Evolutionary conservation across 495 filamentous ascomycete genomes (phyloP), one percentile per base, ranked within the genome.

Genomic region (Aspergillus bertholletiae): DNA sequence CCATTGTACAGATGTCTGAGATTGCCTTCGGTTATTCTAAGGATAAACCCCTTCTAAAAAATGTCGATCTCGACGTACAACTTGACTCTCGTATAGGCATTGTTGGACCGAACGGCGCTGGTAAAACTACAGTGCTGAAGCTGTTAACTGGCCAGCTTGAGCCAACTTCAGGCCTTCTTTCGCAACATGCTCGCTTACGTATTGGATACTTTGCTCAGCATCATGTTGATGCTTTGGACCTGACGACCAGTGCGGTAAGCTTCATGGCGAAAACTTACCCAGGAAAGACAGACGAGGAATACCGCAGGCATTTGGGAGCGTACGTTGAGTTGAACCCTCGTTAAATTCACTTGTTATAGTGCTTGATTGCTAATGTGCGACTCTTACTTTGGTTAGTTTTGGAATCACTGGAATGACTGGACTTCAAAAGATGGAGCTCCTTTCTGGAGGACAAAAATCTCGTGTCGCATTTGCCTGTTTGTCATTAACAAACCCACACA

Each of bases 191-290:
- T 2, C 83, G 94, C 40, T 77, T 99, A 30, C 83, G 94, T 37
- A 80, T 97, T 54, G 94, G 92, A 4, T 99, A 95, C 81, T 99
- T 99, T 67, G 94, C 94, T 7, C 94, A 99, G 71, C 94, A 99
- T 68, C 94, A 99, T 75, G 92, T 99, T 57, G 94, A 99, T 72
- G 94, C 91, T 44, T 77, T 99, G 46, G 94, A 99, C 70, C 76
- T 97, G 63, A 95, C 83, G 41, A 82, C 81, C 60, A 90, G 85
- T 60, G 89, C 94, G 40, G 94, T 99, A 46, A 85, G 84, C 57
- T 99, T 97, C 78, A 97, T 97, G 90, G 80, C 95, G 21, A 92
- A 91, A 71, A 85, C 81, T 34, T 97, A 90, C 65, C 92, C 89
- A 0, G 94, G 94, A 21, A 89, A 84, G 71, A 86, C 87, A 3